Evolutionary conservation across 2,329 filamentous ascomycete genomes (phyloP).

Genomic region (Nigrospora osmanthi): DNA sequence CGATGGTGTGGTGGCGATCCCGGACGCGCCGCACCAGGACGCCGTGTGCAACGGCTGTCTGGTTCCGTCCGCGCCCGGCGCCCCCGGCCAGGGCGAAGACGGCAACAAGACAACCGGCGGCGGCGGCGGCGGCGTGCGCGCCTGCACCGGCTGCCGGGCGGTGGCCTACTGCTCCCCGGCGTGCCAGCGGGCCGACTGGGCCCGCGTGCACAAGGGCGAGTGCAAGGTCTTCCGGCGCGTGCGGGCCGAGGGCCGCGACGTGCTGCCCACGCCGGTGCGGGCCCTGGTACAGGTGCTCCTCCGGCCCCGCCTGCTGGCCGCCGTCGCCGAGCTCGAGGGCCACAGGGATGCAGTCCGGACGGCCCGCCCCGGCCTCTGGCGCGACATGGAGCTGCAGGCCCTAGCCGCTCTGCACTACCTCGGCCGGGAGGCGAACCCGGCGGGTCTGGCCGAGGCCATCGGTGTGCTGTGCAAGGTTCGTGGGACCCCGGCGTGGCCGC

Average conservation of each 20-base stretch:
- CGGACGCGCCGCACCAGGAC: constrained; percentile 31
- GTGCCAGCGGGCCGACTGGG: constrained; percentile 51
- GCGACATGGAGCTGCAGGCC: constrained; percentile 40
- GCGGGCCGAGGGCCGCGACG: constrained; percentile 22
- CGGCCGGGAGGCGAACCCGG: constrained; percentile 26
- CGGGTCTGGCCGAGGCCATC: constrained; percentile 29
- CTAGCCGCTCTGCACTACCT: constrained; percentile 41
- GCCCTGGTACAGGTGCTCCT: constrained; percentile 44
- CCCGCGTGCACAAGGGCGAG: constrained; percentile 42
- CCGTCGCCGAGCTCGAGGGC: constrained; percentile 33
- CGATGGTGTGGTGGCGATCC: constrained; percentile 36
- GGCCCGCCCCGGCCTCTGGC: constrained; percentile 23
- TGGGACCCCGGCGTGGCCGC: background rate
- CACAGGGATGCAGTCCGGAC: constrained; percentile 28
- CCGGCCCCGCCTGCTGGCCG: constrained; percentile 21
- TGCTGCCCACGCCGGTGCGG: constrained; percentile 46
- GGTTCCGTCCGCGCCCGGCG: constrained; percentile 9
- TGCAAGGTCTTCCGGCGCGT: constrained; percentile 38
- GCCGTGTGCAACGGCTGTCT: constrained; percentile 44
- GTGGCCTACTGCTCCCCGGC: constrained; percentile 44
- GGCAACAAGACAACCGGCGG: too few species aligned
- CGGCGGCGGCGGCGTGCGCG: constrained; percentile 12
- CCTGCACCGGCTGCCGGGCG: constrained; percentile 46
- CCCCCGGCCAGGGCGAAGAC: constrained; percentile 1
- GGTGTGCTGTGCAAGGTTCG: constrained; percentile 47